Evolutionary conservation across 352 stramenopile genomes (phyloP).

Genomic region (Globisporangium acanthophoron): DNA sequence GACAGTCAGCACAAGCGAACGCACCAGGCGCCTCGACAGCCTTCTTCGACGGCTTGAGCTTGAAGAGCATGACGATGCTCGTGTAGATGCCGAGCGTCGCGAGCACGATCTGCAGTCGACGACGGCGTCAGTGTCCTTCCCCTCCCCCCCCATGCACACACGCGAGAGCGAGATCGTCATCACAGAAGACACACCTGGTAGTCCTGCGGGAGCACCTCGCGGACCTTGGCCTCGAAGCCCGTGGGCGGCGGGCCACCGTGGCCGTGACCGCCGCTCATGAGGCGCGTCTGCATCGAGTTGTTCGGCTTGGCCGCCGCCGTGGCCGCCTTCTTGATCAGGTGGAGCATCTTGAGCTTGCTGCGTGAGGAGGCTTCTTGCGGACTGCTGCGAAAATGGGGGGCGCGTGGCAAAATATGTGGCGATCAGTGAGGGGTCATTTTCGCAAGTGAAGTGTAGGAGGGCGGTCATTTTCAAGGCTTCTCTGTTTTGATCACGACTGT

Average conservation of each 20-base stretch:
- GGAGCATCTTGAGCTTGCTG: constrained; percentile 39
- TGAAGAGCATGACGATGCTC: constrained; percentile 75
- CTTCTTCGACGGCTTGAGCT: constrained; percentile 83
- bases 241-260: constrained; percentile 51
- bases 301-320: constrained; percentile 38
- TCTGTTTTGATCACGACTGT: no score
- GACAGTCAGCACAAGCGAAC: neutral
- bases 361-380: neutral
- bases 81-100: constrained; percentile 79
- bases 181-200: constrained; percentile 55
- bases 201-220: constrained; percentile 77
- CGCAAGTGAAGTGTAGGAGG: neutral
- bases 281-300: constrained; percentile 52
- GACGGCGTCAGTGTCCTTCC: neutral
- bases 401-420: neutral
- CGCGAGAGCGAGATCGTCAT: no score
- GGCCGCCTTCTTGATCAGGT: constrained; percentile 71
- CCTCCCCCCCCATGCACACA: no score
- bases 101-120: constrained; percentile 60
- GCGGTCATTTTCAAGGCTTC: no score
- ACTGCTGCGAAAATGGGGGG: neutral
- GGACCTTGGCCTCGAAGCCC: constrained; percentile 83
- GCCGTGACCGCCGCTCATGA: constrained; percentile 69
- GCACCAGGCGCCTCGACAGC: constrained; percentile 47
- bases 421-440: neutral